phyloP scores from a whole-genome alignment of 139 green algal species.

The Desmodesmus armatus region DNA sequence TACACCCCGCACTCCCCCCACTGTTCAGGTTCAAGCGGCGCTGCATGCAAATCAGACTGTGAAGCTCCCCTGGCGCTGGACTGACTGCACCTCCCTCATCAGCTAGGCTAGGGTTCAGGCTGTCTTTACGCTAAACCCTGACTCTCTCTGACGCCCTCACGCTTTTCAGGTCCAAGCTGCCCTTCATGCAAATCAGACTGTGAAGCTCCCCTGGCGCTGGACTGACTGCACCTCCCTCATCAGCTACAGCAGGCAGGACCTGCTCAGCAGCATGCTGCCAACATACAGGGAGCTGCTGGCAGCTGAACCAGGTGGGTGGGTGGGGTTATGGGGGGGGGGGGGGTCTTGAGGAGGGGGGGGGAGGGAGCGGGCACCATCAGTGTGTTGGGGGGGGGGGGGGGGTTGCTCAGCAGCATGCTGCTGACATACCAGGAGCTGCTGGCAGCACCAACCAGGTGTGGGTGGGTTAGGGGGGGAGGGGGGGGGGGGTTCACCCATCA shows the following conservation, averaged over 20 bases:
- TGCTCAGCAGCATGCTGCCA: slow-evolving; percentile 79
- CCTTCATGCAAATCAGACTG: slow-evolving; percentile 72
- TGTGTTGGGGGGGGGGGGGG: no score
- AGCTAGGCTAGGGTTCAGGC: slow-evolving; percentile 58
- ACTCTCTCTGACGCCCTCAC: no score
- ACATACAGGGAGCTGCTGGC: slow-evolving; percentile 67
- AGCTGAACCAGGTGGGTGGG: no score
- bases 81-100: slow-evolving; percentile 63
- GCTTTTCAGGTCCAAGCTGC: slow-evolving; percentile 65
- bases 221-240: slow-evolving; percentile 63
- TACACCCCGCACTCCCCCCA: no score
- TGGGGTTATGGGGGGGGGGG: no score
- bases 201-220: slow-evolving; percentile 65
- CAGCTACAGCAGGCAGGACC: slow-evolving; percentile 69
- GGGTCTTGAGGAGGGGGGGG: no score
- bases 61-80: slow-evolving; percentile 65
- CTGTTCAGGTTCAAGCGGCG: slow-evolving; percentile 71
- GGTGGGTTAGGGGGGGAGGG: no score
- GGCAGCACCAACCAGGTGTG: no score
- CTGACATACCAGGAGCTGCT: slow-evolving; percentile 62
- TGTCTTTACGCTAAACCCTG: no score
- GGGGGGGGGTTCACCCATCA: no score
- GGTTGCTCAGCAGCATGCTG: slow-evolving; percentile 72
- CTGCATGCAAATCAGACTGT: slow-evolving; percentile 73
- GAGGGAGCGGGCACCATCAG: no score